Base-by-base conservation (phyloP, 768 basidiomycete species). In the Tulasnella sp. region DNA sequence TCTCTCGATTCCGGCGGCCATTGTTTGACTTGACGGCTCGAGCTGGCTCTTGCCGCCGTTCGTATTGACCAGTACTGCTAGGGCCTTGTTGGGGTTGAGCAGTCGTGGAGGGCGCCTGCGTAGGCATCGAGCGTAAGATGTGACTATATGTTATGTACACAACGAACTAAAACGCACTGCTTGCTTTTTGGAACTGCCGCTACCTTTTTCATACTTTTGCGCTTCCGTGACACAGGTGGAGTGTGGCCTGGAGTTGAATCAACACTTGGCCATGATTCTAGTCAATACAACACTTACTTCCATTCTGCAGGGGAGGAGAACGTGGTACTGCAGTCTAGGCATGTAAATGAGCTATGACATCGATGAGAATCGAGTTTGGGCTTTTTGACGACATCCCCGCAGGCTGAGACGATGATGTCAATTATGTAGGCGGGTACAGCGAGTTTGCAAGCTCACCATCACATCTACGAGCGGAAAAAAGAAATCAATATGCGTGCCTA, bases 371-470 rank as follows among this genome's bases (percentile, higher is more conserved):
- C 90, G 0, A 96, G 78, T 70, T 93, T 92, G 11, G 93, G 93
- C 67, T 96, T 96, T 72, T 91, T 96, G 27, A 95, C 83, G 9
- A 90, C 84, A 65, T 96, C 93, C 53, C 78, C 74, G 70, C 93
- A 96, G 34, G 70, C 89, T 88, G 61, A 41, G 56, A 48, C 32
- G 56, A 53, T 47, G 49, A 42, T 32, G 61, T 38, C 21, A 23
- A 51, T 43, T 19, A 23, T 26, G 29, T 32, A 17, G 29, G 7
- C 19, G 9, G 24, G 34, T 2, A 50, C 10, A 11, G 10, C n/a
- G n/a, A 45, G 13, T 42, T 3, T 2, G n/a, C n/a, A 11, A 7
- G 62, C 80, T 72, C 52, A 84, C 84, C 78, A 70, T 86, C 85
- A 71, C 87, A 89, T 73, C 87, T 90, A 47, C 52, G 19, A n/a